phyloP scores from a whole-genome alignment of 2,329 filamentous ascomycete species.

The Epichloe hybrida region DNA sequence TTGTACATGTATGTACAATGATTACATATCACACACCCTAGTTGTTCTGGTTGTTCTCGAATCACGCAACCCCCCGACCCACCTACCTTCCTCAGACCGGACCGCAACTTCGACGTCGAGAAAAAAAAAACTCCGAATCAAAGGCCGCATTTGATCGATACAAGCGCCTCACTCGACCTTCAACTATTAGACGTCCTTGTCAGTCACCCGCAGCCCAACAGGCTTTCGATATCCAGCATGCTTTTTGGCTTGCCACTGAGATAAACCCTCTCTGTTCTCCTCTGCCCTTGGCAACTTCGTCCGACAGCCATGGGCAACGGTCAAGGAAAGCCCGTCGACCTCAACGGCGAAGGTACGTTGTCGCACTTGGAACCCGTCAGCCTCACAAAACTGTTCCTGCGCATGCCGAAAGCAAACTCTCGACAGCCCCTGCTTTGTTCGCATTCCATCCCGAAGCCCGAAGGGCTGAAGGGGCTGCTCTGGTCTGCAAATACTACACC shows the following conservation, averaged over 20 bases:
- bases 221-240: conserved; percentile 12
- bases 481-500: too few species aligned
- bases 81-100: background rate
- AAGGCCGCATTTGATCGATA: background rate
- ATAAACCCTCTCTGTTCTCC: conserved; percentile 13
- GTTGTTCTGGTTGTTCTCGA: conserved; percentile 1
- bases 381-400: background rate
- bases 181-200: background rate
- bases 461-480: too few species aligned
- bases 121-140: background rate
- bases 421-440: too few species aligned
- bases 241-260: conserved; percentile 10
- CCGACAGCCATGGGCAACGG: conserved; percentile 79
- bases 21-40: background rate
- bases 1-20: too few species aligned
- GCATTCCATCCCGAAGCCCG: too few species aligned
- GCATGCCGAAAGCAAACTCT: background rate
- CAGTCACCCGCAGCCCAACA: background rate
- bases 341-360: conserved; percentile 73
- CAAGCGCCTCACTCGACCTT: background rate
- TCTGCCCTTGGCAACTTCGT: conserved; percentile 14
- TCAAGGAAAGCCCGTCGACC: conserved; percentile 84
- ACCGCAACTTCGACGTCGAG: background rate
- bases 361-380: conserved; percentile 6
- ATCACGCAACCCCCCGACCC: background rate